Evolutionary conservation across 2,329 filamentous ascomycete genomes (phyloP), one percentile per base, ranked within the genome.

Genomic region (Colletotrichum viniferum): DNA sequence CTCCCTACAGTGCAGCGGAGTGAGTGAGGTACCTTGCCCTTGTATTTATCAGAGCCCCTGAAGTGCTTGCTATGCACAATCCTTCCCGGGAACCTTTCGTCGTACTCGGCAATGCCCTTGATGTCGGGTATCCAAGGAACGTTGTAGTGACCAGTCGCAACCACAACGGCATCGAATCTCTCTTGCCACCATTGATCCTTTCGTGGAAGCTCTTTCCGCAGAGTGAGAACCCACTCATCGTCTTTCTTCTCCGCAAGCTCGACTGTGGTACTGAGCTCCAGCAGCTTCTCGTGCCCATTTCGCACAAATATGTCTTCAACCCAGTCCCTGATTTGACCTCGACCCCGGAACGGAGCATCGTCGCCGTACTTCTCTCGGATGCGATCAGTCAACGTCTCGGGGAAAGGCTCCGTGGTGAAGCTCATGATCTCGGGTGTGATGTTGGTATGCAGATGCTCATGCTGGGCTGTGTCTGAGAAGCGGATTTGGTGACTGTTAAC

Each of bases 381-480:
- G 60, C 83, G 81, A 36, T 87, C 78, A 2, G 87, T 87, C 18
- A 86, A 81, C 28, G 84, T 82, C 8, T 82, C 79, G 0, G 90
- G 87, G 55, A 84, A 82, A 1, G 86, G 85, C 70, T 92, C 89
- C 74, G 90, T 85, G 0, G 89, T 89, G 77, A 87, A 92, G 10
- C 85, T 85, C 90, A 92, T 92, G 8, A 89, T 86, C 6, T 84
- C 81, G 0, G 87, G 86, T 56, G 88, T 87, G 67, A 92, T 89
- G 78, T 92, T 92, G 36, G 89, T 92, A 77, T 92, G 89, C 26
- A 92, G 81, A n/a, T 88, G 84, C 14, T 89, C 88, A 77, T 93
- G 91, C 28, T 91, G 85, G 1, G 88, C 87, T 1, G 89, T 88
- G 73, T 90, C 89, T 2, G 85, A 84, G 77, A 88, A 90, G 7